Evolutionary conservation across 805 yeast genomes (phyloP).

Genomic region (Candida broadrunensis): DNA sequence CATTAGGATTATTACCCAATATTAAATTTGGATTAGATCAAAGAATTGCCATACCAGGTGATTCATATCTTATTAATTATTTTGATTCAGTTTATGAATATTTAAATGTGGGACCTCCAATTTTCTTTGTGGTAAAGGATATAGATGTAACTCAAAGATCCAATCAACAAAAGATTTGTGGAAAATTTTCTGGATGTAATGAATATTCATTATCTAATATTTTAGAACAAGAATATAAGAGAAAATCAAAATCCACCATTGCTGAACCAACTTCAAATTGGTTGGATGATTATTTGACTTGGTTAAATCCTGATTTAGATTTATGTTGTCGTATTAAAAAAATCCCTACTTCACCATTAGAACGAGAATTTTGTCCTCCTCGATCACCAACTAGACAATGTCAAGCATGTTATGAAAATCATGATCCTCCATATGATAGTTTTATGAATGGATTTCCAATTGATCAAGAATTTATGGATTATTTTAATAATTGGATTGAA

Average conservation of each 20-base stretch:
- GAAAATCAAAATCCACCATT: conserved; percentile 62
- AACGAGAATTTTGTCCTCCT: conserved; percentile 59
- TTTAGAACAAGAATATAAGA: conserved; percentile 76
- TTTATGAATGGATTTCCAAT: conserved; percentile 84
- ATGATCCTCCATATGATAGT: conserved; percentile 61
- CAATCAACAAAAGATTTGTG: conserved; percentile 77
- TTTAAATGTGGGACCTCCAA: conserved; percentile 88
- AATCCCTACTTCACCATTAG: conserved; percentile 1
- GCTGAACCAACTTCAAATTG: conserved; percentile 86
- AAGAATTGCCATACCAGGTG: conserved; percentile 79
- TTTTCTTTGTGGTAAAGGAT: conserved; percentile 76
- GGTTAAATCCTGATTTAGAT: conserved; percentile 82
- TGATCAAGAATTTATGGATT: conserved; percentile 63
- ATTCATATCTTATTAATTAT: conserved; percentile 77
- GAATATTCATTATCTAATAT: conserved; percentile 76
- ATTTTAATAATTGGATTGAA: conserved; percentile 77
- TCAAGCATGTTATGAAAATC: conserved; percentile 64
- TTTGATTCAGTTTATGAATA: conserved; percentile 72
- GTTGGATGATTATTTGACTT: conserved; percentile 86
- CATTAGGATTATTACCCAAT: conserved; percentile 66
- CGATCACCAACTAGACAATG: conserved; percentile 68
- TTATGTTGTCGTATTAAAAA: conserved; percentile 80
- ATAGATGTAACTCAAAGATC: conserved; percentile 57
- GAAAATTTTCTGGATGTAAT: conserved; percentile 81
- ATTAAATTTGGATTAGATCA: conserved; percentile 85